Evolutionary conservation across 169 alveolate genomes (phyloP).

Genomic region (Babesia microti): DNA sequence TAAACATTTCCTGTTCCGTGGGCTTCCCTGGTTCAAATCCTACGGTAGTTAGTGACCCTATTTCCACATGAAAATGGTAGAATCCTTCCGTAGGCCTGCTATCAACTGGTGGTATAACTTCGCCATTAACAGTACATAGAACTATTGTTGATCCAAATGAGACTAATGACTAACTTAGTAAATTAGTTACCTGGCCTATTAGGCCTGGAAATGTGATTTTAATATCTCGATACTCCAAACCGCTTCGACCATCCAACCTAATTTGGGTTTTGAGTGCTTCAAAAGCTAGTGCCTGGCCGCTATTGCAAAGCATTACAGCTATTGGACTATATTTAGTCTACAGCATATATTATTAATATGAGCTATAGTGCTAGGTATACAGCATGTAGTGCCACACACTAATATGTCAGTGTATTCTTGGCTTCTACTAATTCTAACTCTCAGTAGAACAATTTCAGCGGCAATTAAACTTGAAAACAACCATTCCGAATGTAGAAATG

Average conservation of each 20-base stretch:
- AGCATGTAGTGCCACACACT: too few relatives aligned
- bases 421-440: too few relatives aligned
- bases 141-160: slow-evolving; percentile 46
- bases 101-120: slow-evolving; percentile 36
- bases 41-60: slow-evolving; percentile 16
- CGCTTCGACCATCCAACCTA: slow-evolving; percentile 34
- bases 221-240: slow-evolving; percentile 3
- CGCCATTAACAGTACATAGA: slow-evolving; percentile 19
- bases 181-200: slow-evolving; percentile 22
- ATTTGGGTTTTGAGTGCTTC: slow-evolving; percentile 7
- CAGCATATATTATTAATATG: too few relatives aligned
- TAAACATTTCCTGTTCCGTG: slow-evolving; percentile 18
- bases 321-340: too few relatives aligned
- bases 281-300: too few relatives aligned
- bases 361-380: too few relatives aligned
- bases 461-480: too few relatives aligned
- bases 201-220: slow-evolving; percentile 2
- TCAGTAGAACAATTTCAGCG: too few relatives aligned
- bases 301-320: too few relatives aligned
- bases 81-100: slow-evolving; percentile 49
- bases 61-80: slow-evolving; percentile 17
- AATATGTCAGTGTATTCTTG: too few relatives aligned
- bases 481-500: too few relatives aligned
- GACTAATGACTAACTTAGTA: slow-evolving; percentile 16
- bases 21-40: slow-evolving; percentile 28